Evolutionary conservation across 176 grass and related monocot species (phyloP).

Genomic region (Chrysopogon serrulatus): DNA sequence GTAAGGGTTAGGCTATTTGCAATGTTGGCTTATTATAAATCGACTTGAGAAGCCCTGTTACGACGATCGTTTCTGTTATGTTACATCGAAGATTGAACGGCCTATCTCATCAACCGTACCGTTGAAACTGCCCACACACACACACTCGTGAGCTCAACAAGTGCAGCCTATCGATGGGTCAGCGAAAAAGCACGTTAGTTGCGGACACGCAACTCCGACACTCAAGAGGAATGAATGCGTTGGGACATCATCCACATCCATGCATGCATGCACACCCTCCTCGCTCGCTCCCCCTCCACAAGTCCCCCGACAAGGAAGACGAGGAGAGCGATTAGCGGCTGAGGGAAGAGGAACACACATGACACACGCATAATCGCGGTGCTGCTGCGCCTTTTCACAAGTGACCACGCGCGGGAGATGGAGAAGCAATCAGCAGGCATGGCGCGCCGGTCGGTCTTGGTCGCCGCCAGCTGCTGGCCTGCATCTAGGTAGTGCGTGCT

Average conservation of each 20-base stretch:
- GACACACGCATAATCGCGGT: background rate
- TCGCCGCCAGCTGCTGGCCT: slow-evolving; percentile 4
- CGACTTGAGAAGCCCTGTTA: too few species aligned
- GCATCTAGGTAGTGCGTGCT: slow-evolving; percentile 23
- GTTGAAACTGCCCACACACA: background rate
- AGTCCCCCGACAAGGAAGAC: background rate
- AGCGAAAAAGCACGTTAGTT: background rate
- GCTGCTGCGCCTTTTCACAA: background rate
- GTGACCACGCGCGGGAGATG: background rate
- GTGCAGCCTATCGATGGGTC: background rate
- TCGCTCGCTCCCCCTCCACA: too few species aligned
- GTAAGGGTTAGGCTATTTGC: too few species aligned
- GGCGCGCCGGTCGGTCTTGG: background rate
- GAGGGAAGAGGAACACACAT: background rate
- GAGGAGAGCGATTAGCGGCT: background rate
- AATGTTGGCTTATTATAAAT: too few species aligned
- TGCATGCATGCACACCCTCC: background rate
- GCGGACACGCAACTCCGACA: background rate
- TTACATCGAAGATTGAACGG: too few species aligned
- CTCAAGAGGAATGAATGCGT: background rate
- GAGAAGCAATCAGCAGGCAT: slow-evolving; percentile 17
- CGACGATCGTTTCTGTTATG: too few species aligned
- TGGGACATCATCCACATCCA: slow-evolving; percentile 2
- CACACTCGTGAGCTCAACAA: background rate
- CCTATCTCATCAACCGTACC: background rate